Evolutionary conservation across 768 basidiomycete genomes (phyloP).

Genomic region (Termitomyces sp.): DNA sequence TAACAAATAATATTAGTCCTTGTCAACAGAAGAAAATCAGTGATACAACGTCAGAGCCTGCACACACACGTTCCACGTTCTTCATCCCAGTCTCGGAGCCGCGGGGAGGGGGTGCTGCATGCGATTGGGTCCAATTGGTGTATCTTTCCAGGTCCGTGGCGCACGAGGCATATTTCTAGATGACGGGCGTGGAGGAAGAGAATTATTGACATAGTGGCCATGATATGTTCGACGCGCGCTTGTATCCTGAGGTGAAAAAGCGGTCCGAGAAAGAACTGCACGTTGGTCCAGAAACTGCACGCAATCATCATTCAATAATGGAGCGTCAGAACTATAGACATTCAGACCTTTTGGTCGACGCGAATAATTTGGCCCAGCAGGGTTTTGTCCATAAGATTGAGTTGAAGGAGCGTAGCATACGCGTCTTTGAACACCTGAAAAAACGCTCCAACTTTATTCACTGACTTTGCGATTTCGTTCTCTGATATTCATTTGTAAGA

Average conservation of each 20-base stretch:
- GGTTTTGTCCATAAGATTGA: constrained; percentile 13
- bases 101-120: neutral
- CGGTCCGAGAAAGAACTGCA: neutral
- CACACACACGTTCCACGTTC: neutral
- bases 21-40: neutral
- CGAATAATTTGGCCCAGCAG: constrained; percentile 24
- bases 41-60: neutral
- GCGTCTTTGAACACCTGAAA: constrained; percentile 32
- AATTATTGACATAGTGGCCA: neutral
- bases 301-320: neutral
- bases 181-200: neutral
- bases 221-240: neutral
- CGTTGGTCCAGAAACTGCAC: constrained; percentile 3
- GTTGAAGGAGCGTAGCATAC: constrained; percentile 19
- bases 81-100: neutral
- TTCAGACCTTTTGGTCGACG: constrained; percentile 20
- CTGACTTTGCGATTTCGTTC: constrained; percentile 36
- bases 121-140: neutral
- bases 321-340: neutral
- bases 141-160: neutral
- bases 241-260: neutral
- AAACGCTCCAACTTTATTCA: constrained; percentile 28
- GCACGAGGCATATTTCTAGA: neutral
- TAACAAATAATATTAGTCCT: neutral
- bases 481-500: constrained; percentile 19